Evolutionary conservation across 176 grass and related monocot species (phyloP).

Genomic region (Oryza australiensis): DNA sequence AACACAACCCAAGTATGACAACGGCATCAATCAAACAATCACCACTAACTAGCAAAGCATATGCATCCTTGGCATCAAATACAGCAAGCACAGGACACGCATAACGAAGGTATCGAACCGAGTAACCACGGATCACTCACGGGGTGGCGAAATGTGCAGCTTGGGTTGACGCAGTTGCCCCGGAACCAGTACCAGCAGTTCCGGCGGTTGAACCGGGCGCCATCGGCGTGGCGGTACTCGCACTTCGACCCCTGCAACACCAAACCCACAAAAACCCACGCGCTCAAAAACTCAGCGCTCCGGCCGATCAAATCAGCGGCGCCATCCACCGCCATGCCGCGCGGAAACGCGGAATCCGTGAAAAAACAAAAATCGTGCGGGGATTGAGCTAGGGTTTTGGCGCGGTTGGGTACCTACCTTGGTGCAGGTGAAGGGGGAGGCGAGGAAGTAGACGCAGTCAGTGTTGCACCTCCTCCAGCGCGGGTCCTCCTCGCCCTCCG

Average conservation of each 20-base stretch:
- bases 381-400: conserved; percentile 34
- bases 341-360: not conserved
- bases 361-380: not conserved
- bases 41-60: not conserved
- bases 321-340: not conserved
- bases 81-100: conserved; percentile 13
- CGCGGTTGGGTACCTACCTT: conserved; percentile 6
- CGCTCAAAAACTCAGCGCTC: not conserved
- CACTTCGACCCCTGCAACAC: conserved; percentile 40
- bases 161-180: conserved; percentile 50
- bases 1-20: not conserved
- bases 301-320: not conserved
- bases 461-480: conserved; percentile 28
- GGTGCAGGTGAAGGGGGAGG: conserved; percentile 35
- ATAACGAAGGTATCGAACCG: conserved; percentile 1
- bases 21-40: conserved; percentile 9
- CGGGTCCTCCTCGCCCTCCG: conserved; percentile 24
- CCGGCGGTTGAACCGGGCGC: conserved; percentile 43
- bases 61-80: not conserved
- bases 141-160: conserved; percentile 51
- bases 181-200: conserved; percentile 55
- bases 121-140: conserved; percentile 29
- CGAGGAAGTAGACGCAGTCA: conserved; percentile 42
- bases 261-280: conserved; percentile 2
- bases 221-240: conserved; percentile 52